Base-by-base conservation (phyloP, 2,329 filamentous ascomycete species). In the Bipolaris oryzae region DNA sequence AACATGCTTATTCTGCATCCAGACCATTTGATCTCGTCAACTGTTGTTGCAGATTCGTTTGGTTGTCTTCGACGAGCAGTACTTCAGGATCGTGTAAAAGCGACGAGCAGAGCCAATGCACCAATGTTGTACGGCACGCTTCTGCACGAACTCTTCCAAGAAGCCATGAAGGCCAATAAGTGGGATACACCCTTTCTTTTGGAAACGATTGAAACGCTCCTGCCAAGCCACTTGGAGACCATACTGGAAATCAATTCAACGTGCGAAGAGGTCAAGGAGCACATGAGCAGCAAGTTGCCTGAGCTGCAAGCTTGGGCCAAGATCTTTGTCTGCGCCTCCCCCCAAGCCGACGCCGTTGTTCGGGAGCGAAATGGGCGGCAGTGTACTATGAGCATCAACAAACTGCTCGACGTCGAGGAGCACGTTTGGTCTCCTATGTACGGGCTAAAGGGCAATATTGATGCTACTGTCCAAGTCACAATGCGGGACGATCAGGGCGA, bases 391-490 rank as follows among this genome's bases (percentile, higher is more conserved):
- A 92, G 90, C 65, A 88, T 99, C 65, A 96, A 89, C 69, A 99
- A 98, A 73, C 81, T 99, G 25, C 87, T 99, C 13, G 95, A 98
- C 72, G 91, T 99, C 9, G 95, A 99, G 74, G 95, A 99, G 75
- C 95, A 98, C 72, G 88, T 99, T 25, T 99, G 95, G 95, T 98
- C 94, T 6, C 95, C 95, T 0, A 94, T 92, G 86, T 99, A 96
- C 73, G 95, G 95, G 0, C 81, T 99, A 15, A 99, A 99, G 75
- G 95, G 95, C 28, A 99, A 98, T 67, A 95, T 99, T 57, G 95
- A 99, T 77, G 95, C 95, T 25, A 98, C 95, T 0, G 90, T 99
- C 1, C 91, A 99, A 78, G 89, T 95, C 15, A 86, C 85, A 0
- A 90, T 97, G 81, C 81, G 85, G 53, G 89, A 96, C 54, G 85